Percentiles rank a stretch among this genome's conserved stretches.
Conservation (phyloP, 1,139 yeast species). For the Debaryomycetaceae sp. region DNA sequence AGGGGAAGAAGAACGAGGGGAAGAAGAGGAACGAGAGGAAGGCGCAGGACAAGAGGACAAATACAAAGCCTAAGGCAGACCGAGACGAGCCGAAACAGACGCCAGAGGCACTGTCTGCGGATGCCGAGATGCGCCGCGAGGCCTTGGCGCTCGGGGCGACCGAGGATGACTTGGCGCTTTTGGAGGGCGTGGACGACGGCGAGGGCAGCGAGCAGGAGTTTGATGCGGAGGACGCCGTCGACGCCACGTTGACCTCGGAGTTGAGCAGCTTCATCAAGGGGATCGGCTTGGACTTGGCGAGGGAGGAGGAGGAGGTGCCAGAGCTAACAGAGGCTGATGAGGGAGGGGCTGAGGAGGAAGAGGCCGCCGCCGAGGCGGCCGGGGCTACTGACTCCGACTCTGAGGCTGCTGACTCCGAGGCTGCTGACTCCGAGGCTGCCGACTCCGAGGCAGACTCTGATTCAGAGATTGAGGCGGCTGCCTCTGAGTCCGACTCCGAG, state of each 20-base stretch:
- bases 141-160: conserved; percentile 68
- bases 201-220: conserved; percentile 66
- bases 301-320: conserved; percentile 24
- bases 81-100: conserved; percentile 11
- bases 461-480: conserved; percentile 14
- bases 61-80: conserved; percentile 9
- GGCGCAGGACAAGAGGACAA: conserved; percentile 8
- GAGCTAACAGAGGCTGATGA: conserved; percentile 19
- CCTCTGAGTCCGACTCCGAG: conserved; percentile 16
- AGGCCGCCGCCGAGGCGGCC: conserved; percentile 22
- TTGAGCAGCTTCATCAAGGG: conserved; percentile 62
- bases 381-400: conserved; percentile 22
- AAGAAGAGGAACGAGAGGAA: conserved; percentile 10
- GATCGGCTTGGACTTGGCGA: conserved; percentile 61
- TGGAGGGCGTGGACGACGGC: conserved; percentile 48
- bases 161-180: conserved; percentile 56
- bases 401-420: conserved; percentile 21
- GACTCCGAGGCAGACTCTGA: conserved; percentile 19
- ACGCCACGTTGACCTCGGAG: conserved; percentile 51
- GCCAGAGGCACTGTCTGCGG: conserved; percentile 9
- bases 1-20: conserved; percentile 9
- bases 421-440: conserved; percentile 20
- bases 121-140: conserved; percentile 48
- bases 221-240: conserved; percentile 33
- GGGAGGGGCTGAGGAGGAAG: conserved; percentile 23